Conservation (phyloP, 768 basidiomycete genomes). For the Erythrobasidium yunnanense region DNA sequence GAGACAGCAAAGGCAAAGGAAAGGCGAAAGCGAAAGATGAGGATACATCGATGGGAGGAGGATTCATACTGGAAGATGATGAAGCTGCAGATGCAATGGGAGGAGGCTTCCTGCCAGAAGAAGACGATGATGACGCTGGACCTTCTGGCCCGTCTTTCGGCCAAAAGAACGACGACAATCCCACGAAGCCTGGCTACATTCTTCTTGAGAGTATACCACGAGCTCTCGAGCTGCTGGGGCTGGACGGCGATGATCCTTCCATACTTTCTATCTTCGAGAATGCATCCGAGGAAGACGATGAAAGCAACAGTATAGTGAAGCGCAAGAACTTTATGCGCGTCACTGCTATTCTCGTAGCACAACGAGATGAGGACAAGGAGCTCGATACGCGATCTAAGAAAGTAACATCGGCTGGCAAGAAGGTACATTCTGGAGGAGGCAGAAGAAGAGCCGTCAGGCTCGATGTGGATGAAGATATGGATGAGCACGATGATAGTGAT, state of each 20-base stretch:
- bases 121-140: slow-evolving; percentile 3
- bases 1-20: slow-evolving; percentile 26
- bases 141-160: background rate
- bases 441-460: slow-evolving; percentile 6
- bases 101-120: slow-evolving; percentile 20
- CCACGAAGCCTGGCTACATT: background rate
- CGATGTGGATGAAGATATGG: background rate
- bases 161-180: background rate
- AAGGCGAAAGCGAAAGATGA: background rate
- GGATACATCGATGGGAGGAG: slow-evolving; percentile 10
- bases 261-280: slow-evolving; percentile 23
- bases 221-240: background rate
- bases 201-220: slow-evolving; percentile 1
- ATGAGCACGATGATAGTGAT: slow-evolving; percentile 5
- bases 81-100: background rate
- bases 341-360: background rate
- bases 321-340: slow-evolving; percentile 16
- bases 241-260: slow-evolving; percentile 20
- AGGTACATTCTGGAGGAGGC: background rate
- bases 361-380: slow-evolving; percentile 18
- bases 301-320: slow-evolving; percentile 3
- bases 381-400: background rate
- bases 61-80: slow-evolving; percentile 26
- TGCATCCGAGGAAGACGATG: background rate
- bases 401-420: background rate